Conservation (phyloP, 2,329 filamentous ascomycete species). For the Penicillium sp. region DNA sequence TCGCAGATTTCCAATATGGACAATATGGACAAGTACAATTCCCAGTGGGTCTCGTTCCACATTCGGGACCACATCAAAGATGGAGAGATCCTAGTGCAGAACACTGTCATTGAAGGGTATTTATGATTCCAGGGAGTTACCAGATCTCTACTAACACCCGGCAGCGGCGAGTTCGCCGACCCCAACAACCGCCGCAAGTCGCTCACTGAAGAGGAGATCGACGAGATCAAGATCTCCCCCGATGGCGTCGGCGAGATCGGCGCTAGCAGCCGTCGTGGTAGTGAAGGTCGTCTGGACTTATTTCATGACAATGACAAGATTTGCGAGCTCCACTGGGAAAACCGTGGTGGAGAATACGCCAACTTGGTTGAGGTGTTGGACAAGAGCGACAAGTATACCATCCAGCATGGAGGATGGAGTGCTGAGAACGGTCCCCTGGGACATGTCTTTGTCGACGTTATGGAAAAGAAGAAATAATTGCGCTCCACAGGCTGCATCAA, state of each 20-base stretch:
- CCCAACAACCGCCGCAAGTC: constrained; percentile 24
- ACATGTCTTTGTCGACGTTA: constrained; percentile 34
- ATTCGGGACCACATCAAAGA: constrained; percentile 31
- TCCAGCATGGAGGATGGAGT: constrained; percentile 35
- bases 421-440: constrained; percentile 31
- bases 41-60: constrained; percentile 32
- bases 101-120: constrained; percentile 33
- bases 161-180: constrained; percentile 32
- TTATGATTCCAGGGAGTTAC: not conserved
- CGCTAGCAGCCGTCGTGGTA: constrained; percentile 33
- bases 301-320: constrained; percentile 35
- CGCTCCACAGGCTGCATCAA: constrained; percentile 5
- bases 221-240: constrained; percentile 30
- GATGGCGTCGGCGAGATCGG: constrained; percentile 34
- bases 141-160: constrained; percentile 4
- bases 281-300: constrained; percentile 34
- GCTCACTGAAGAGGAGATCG: constrained; percentile 32
- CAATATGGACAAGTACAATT: constrained; percentile 27
- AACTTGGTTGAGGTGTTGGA: constrained; percentile 33
- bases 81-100: constrained; percentile 28
- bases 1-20: not conserved
- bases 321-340: constrained; percentile 37
- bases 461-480: constrained; percentile 26
- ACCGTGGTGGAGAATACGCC: constrained; percentile 23
- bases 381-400: constrained; percentile 25